phyloP scores from a whole-genome alignment of 495 filamentous ascomycete genomes.

The Oleoguttula mirabilis region DNA sequence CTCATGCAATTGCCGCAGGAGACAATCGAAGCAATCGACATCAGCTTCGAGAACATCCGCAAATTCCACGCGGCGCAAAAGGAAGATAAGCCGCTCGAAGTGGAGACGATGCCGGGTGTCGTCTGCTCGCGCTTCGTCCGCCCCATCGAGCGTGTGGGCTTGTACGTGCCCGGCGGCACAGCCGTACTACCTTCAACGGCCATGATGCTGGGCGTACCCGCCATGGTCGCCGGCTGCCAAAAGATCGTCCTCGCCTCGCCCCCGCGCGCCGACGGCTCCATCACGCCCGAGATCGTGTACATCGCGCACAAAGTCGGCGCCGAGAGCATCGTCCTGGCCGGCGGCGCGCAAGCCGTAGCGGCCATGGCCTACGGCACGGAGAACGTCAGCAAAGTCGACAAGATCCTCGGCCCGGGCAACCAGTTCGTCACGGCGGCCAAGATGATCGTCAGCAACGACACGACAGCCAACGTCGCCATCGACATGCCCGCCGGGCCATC shows the following conservation, averaged over 20 bases:
- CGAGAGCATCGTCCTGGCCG: conserved; percentile 86
- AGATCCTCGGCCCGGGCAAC: conserved; percentile 95
- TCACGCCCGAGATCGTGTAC: conserved; percentile 96
- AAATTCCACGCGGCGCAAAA: conserved; percentile 86
- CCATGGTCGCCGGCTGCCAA: conserved; percentile 94
- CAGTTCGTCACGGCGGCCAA: conserved; percentile 98
- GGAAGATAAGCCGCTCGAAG: conserved; percentile 61
- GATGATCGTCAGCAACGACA: conserved; percentile 95
- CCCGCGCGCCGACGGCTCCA: conserved; percentile 73
- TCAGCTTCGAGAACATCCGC: conserved; percentile 84
- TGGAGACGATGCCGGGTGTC: conserved; percentile 97
- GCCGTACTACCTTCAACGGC: conserved; percentile 92
- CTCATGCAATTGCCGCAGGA: conserved; percentile 76
- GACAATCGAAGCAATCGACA: conserved; percentile 79
- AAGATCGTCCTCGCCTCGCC: conserved; percentile 89
- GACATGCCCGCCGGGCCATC: conserved; percentile 98
- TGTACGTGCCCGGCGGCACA: conserved; percentile 92
- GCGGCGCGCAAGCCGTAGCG: conserved; percentile 90
- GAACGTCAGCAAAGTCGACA: conserved; percentile 87
- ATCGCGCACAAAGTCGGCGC: conserved; percentile 95
- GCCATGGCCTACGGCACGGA: conserved; percentile 79
- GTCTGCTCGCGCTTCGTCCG: conserved; percentile 86
- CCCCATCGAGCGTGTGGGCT: conserved; percentile 83
- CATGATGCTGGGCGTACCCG: conserved; percentile 94
- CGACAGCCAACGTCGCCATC: conserved; percentile 84